Evolutionary conservation across 2,329 filamentous ascomycete species (phyloP), one percentile per base, ranked within the genome.

Genomic region (Pseudopithomyces maydicus): DNA sequence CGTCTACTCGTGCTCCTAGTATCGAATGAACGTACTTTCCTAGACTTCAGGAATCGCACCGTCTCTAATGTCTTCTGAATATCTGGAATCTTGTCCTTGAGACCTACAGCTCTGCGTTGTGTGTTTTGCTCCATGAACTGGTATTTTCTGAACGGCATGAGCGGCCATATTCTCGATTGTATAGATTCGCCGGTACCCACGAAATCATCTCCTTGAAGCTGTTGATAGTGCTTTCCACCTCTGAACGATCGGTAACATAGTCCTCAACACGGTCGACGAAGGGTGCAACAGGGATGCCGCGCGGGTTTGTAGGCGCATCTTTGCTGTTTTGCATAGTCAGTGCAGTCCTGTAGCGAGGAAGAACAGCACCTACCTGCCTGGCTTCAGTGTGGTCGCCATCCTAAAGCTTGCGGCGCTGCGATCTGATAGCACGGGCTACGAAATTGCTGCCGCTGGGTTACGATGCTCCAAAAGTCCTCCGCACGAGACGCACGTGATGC

Each of bases 101-200:
- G 81, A 2, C 93, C 92, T 3, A 84, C 82, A 52, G 90, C 89
- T 46, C 95, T 86, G 62, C 92, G 85, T 76, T 96, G 90, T 57
- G 95, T 90, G 77, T 97, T 98, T 74, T 90, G 83, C 80, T 98
- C 92, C 95, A 99, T 99, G 80, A 98, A 99, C 77, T 98, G 95
- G 81, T 99, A 99, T 84, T 99, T 99, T 68, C 92, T 96, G 55
- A n/a, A 19, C 44, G 2, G 4, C 1, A 59, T 69, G 35, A 70
- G 67, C 38, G 7, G 20, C 29, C 2, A 19, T 23, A 19, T 14
- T 35, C 43, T 46, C 26, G 15, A 26, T 10, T 38, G 23, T 23
- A 32, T 15, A 14, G 26, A 41, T 29, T 39, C 50, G 29, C 17
- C 17, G 33, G 29, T 52, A 69, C 80, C 53, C 83, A 95, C 90